These are phyloP conservation scores for Rhizopus arrhizus DNA, from an alignment of 371 early-diverging fungal species.

Conservation along the genomic window DNA sequence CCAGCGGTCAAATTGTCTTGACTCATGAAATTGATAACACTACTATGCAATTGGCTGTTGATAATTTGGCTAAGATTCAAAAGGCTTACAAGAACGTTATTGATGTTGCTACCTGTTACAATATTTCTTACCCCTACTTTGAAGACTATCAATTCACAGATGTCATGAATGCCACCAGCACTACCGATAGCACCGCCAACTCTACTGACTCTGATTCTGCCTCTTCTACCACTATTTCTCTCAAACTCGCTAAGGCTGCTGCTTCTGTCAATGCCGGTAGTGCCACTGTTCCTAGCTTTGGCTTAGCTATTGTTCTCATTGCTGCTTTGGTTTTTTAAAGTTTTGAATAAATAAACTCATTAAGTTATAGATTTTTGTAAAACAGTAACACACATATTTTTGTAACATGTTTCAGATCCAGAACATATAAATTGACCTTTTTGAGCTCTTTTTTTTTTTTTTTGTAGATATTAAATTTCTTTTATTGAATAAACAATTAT, in stretches of 20 bases:
- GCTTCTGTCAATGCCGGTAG: neutral
- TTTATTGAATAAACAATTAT: no score
- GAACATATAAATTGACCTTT: no score
- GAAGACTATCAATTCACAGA: conserved; percentile 25
- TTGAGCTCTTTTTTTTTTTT: no score
- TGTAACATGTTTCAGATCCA: no score
- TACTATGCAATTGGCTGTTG: conserved; percentile 40
- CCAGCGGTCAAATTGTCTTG: conserved; percentile 36
- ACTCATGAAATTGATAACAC: conserved; percentile 51
- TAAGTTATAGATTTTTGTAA: no score
- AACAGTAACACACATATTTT: no score
- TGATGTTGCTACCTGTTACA: conserved; percentile 48
- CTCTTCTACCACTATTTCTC: neutral
- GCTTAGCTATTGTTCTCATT: neutral
- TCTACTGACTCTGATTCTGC: neutral
- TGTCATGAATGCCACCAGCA: conserved; percentile 8
- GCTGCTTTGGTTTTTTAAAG: neutral
- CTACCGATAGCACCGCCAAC: neutral
- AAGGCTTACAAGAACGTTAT: conserved; percentile 38
- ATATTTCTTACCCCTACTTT: conserved; percentile 45
- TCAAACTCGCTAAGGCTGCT: neutral
- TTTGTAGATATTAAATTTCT: no score
- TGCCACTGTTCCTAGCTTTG: neutral
- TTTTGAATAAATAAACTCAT: neutral
- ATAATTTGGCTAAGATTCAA: conserved; percentile 36